Base-by-base conservation (phyloP, 345 rosid species). In the Pistacia integerrima region DNA sequence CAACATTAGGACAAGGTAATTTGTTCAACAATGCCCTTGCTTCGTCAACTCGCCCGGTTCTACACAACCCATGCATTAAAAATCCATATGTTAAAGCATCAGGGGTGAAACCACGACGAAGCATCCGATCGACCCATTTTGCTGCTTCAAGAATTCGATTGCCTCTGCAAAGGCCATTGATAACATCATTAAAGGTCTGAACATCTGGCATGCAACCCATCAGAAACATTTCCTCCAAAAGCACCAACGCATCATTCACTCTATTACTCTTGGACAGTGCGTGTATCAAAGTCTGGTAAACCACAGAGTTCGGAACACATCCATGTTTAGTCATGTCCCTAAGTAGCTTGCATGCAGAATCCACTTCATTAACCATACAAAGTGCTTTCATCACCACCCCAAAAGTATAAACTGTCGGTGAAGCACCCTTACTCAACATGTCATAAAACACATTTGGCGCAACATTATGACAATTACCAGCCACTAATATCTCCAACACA, bases 311-410 rank as follows among this genome's bases (percentile, higher is more conserved):
- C 0, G 97, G 98, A 18, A 88, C 96, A 33, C 99, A 95, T 64
- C 98, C 97, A 77, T 95, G 85, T 78, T 82, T 90, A 0, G 90
- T 89, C 97, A 91, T 93, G 69, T 95, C 98, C 80, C 87, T 90
- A 33, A 91, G 90, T 36, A 95, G 64, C 12, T 87, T 91, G 67
- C 85, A 85, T 3, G 92, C 99, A 12, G 89, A 83, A 78, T 92
- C 97, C 60, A 92, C 87, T 79, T 93, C 93, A 28, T 88, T 90
- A 76, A 82, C 85, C 64, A 84, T 70, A 74, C 98, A 95, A 16
- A 89, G 82, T 18, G 97, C 93, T 85, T 90, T 93, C 90, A 88
- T 90, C 76, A 85, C 94, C 71, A 90, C 77, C 12, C 91, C 93
- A 77, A 93, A 93, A 1, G 96, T 87, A 76, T 80, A 90, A 66